These are phyloP conservation scores for Candida montana DNA, from an alignment of 805 yeast genomes.

Conservation along the genomic window DNA sequence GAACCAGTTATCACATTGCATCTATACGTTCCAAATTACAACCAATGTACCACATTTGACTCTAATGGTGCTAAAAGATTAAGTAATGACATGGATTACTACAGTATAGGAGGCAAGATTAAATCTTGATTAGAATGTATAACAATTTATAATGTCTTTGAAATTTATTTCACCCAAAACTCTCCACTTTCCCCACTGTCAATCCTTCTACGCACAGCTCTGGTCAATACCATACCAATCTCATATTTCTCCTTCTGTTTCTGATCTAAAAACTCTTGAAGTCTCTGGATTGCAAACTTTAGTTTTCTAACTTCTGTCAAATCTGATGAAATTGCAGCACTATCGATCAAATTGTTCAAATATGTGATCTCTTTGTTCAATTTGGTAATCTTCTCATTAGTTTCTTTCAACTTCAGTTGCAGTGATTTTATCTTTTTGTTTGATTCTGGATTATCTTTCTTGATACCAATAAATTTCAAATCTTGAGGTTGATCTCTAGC, in stretches of 20 bases:
- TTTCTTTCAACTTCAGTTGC: conserved; percentile 28
- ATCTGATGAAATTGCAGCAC: conserved; percentile 33
- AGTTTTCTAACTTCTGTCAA: conserved; percentile 31
- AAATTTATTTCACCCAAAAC: conserved; percentile 36
- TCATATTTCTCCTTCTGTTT: conserved; percentile 40
- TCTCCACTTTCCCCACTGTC: conserved; percentile 36
- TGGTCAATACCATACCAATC: conserved; percentile 34
- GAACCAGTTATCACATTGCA: conserved; percentile 36
- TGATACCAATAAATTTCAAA: conserved; percentile 23
- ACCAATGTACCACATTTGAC: conserved; percentile 3
- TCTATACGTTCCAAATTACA: conserved; percentile 35
- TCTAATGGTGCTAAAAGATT: conserved; percentile 1
- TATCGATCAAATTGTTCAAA: conserved; percentile 28
- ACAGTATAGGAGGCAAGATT: conserved; percentile 7
- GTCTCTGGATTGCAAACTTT: conserved; percentile 29
- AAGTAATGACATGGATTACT: conserved; percentile 1
- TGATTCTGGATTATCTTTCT: conserved; percentile 15
- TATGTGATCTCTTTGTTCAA: conserved; percentile 34
- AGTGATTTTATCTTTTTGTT: conserved; percentile 22
- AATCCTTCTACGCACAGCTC: conserved; percentile 35
- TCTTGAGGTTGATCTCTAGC: conserved; percentile 20
- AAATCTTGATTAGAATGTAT: background rate
- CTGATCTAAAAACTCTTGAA: conserved; percentile 35
- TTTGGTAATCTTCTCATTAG: conserved; percentile 31
- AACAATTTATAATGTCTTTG: no score